phyloP scores from a whole-genome alignment of 345 rosid species.

The Draba incana region DNA sequence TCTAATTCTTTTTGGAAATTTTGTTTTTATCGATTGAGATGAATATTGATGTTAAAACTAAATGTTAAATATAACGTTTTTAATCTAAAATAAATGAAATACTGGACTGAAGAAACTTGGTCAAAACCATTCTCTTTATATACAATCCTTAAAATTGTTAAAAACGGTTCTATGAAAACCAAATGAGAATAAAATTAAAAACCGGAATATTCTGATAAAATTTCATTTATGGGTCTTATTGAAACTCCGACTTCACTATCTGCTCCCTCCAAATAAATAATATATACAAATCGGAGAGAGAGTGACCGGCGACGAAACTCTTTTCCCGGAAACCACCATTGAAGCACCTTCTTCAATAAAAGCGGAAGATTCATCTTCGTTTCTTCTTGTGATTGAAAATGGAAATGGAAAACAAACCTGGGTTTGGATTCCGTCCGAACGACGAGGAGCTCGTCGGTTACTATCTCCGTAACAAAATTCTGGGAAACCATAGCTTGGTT shows the following conservation, averaged over 20 bases:
- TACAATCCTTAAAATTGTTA: background rate
- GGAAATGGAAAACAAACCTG: slow-evolving; percentile 28
- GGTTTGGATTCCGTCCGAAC: slow-evolving; percentile 53
- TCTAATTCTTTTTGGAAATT: too few species aligned
- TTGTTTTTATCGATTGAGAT: too few species aligned
- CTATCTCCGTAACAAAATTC: slow-evolving; percentile 45
- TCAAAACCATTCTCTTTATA: background rate
- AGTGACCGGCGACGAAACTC: background rate
- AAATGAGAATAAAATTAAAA: background rate
- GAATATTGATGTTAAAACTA: too few species aligned
- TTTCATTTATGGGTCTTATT: background rate
- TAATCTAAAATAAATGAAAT: background rate
- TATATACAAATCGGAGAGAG: slow-evolving; percentile 9
- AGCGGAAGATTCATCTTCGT: background rate
- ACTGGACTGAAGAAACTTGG: background rate
- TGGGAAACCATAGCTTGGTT: slow-evolving; percentile 15
- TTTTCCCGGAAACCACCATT: background rate
- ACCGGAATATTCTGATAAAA: background rate
- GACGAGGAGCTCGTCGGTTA: slow-evolving; percentile 52
- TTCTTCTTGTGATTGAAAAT: slow-evolving; percentile 2
- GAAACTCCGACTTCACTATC: background rate
- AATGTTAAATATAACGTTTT: too few species aligned
- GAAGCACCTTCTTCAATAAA: background rate
- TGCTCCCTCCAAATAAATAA: slow-evolving; percentile 32
- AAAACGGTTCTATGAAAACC: background rate